Base-by-base conservation (phyloP, 164 flowering plant genomes). In the Hamamelis virginiana region DNA sequence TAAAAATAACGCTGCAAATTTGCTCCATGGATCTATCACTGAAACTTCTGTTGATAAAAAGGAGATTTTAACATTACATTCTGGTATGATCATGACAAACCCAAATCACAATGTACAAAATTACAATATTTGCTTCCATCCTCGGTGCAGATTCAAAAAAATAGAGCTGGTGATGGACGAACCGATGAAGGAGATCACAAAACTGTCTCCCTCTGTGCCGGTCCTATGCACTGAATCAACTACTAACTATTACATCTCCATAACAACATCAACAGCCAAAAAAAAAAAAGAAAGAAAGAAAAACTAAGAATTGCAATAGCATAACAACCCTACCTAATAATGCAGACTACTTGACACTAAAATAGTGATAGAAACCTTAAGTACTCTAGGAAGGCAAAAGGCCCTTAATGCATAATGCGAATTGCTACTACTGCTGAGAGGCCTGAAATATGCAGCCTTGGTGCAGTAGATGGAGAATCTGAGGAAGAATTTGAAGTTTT, bases 361-460 rank as follows among this genome's bases (percentile, higher is more conserved):
- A 16, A 5, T 15, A 28, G n/a, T 69, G 22, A 4, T 6, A n/a
- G 43, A 33, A 12, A 22, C 19, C 43, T 11, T 57, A 19, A 43
- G 23, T 68, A 62, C 15, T 47, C 53, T 3, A 41, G 43, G 63
- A 57, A 28, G 56, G 10, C 48, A 62, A 41, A 21, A 19, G n/a
- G n/a, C 19, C 13, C 15, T 12, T 47, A 12, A 19, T 12, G 60
- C 15, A 58, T 56, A 56, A 41, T 2, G 19, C 9, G 16, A 57
- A 13, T 58, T 66, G 12, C n/a, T 72, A 57, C 57, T 22, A 52
- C 70, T 65, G 73, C 63, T 12, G 43, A 68, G 72, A 73, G 80
- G 84, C 83, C 71, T 68, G 9, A 78, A 83, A 80, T 79, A 81
- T 51, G 75, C 79, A 81, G 74, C 83, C 80, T 71, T 72, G 69